Evolutionary conservation across 2,329 filamentous ascomycete genomes (phyloP).

Genomic region (Cercospora sesami): DNA sequence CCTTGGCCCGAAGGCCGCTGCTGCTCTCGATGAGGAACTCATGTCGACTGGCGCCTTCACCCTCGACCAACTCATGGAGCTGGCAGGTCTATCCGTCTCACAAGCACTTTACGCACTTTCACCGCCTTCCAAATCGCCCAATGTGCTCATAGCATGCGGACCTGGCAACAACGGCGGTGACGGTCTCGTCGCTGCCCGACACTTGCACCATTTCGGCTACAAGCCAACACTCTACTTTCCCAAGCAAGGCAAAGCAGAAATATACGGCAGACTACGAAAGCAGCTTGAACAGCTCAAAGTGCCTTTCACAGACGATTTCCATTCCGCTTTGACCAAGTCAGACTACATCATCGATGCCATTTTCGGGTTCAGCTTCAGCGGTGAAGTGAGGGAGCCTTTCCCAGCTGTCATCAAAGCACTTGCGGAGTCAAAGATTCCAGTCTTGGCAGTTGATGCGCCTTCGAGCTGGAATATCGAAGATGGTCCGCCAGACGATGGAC

Average conservation of each 20-base stretch:
- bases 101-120: slow-evolving; percentile 88
- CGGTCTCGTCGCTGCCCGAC: slow-evolving; percentile 88
- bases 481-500: slow-evolving; percentile 74
- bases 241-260: slow-evolving; percentile 83
- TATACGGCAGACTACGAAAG: slow-evolving; percentile 82
- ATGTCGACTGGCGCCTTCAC: slow-evolving; percentile 89
- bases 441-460: slow-evolving; percentile 88
- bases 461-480: slow-evolving; percentile 91
- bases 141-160: slow-evolving; percentile 85
- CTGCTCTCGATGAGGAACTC: slow-evolving; percentile 86
- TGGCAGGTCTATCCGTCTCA: slow-evolving; percentile 88
- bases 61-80: slow-evolving; percentile 94
- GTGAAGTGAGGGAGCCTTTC: slow-evolving; percentile 91
- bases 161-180: slow-evolving; percentile 81
- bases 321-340: slow-evolving; percentile 61
- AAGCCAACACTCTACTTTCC: slow-evolving; percentile 87
- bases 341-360: slow-evolving; percentile 91
- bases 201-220: slow-evolving; percentile 91
- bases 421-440: slow-evolving; percentile 69
- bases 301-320: slow-evolving; percentile 81
- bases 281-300: slow-evolving; percentile 82
- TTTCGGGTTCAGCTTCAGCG: slow-evolving; percentile 92
- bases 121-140: slow-evolving; percentile 67
- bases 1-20: slow-evolving; percentile 81
- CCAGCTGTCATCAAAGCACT: slow-evolving; percentile 75